A percentile compares a stretch with the other conserved stretches of the same genome.
phyloP scores from a whole-genome alignment of 352 stramenopile species.

The Phytophthora pistaciae region DNA sequence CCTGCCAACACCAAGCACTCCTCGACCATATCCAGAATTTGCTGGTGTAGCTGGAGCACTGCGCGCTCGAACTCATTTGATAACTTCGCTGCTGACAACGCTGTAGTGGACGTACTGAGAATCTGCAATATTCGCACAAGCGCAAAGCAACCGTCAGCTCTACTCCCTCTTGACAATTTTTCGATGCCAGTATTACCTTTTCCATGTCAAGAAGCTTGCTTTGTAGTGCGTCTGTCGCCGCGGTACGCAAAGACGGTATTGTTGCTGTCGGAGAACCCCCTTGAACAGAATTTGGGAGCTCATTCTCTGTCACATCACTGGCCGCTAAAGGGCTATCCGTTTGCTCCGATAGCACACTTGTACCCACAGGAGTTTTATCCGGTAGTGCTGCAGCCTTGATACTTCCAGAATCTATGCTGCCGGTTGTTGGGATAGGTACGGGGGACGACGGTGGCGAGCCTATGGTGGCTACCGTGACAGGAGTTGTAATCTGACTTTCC shows the following conservation, averaged over 20 bases:
- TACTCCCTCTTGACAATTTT: background rate
- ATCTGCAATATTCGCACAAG: slow-evolving; percentile 27
- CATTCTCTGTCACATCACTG: background rate
- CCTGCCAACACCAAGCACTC: slow-evolving; percentile 23
- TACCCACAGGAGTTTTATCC: background rate
- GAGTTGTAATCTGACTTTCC: background rate
- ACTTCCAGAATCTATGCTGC: background rate
- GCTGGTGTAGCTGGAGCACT: slow-evolving; percentile 44
- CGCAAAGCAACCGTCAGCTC: slow-evolving; percentile 13
- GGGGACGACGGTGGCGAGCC: background rate
- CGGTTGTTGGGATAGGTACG: background rate
- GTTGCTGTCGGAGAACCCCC: background rate
- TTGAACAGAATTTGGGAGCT: background rate
- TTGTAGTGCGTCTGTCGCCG: slow-evolving; percentile 11
- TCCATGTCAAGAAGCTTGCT: slow-evolving; percentile 39
- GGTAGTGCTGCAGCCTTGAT: background rate
- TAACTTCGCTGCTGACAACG: slow-evolving; percentile 21
- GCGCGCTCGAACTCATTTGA: slow-evolving; percentile 43
- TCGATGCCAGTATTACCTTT: slow-evolving; percentile 27
- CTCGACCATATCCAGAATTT: slow-evolving; percentile 43
- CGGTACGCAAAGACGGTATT: background rate
- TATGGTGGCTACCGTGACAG: background rate
- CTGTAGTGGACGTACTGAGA: slow-evolving; percentile 35
- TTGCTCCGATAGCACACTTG: background rate
- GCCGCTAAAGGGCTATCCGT: background rate